Percentiles rank a stretch among this genome's conserved stretches.
These are phyloP conservation scores for Solanum aculeatissimum DNA, from an alignment of 305 asterid genomes.

Conservation along the genomic window DNA sequence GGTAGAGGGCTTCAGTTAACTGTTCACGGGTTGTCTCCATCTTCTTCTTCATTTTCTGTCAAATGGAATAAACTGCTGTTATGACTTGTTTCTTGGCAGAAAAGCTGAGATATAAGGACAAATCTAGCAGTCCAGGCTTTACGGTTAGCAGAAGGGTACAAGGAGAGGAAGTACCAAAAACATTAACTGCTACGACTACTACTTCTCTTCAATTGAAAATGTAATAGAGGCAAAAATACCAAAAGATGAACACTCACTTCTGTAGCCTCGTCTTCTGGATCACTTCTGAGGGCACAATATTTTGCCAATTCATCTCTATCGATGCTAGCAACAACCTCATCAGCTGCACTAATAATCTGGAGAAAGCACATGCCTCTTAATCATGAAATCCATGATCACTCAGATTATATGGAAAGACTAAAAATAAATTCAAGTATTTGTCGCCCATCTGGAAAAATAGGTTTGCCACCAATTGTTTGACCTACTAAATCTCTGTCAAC, in stretches of 20 bases:
- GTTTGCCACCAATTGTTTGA: not conserved
- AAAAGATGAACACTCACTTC: slow-evolving; percentile 50
- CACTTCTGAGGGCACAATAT: slow-evolving; percentile 51
- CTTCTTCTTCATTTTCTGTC: slow-evolving; percentile 69
- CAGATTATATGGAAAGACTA: not conserved
- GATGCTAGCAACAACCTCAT: slow-evolving; percentile 69
- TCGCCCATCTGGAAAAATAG: not conserved
- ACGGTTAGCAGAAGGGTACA: not conserved
- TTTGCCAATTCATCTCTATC: slow-evolving; percentile 69
- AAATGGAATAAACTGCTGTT: slow-evolving; percentile 2
- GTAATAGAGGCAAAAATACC: not conserved
- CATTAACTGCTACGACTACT: not conserved
- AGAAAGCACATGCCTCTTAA: slow-evolving; percentile 7
- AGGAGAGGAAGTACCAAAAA: not conserved
- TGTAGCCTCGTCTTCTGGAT: slow-evolving; percentile 85
- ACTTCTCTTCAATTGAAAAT: not conserved
- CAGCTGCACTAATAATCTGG: slow-evolving; percentile 75
- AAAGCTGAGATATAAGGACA: not conserved
- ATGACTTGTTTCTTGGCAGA: not conserved
- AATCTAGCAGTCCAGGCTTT: not conserved
- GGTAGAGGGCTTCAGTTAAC: slow-evolving; percentile 84
- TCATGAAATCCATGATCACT: slow-evolving; percentile 1
- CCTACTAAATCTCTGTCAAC: not conserved
- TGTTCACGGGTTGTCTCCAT: slow-evolving; percentile 84
- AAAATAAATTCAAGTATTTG: not conserved